These are phyloP conservation scores for Lyophyllum semitale DNA, from an alignment of 768 basidiomycete genomes.

Conservation along the genomic window DNA sequence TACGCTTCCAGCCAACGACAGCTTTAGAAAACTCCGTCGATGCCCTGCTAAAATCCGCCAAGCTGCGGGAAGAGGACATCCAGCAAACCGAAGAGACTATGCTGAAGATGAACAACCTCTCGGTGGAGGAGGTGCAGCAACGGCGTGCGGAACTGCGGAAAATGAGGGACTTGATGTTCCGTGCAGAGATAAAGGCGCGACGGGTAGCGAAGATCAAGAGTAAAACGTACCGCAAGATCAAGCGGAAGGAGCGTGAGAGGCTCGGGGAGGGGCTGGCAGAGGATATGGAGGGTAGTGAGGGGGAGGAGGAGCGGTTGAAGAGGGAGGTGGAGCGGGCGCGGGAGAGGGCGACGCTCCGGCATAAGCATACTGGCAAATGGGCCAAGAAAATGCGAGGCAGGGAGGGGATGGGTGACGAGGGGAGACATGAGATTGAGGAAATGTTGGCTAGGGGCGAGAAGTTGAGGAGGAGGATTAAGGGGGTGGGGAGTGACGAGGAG, in stretches of 20 bases:
- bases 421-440: constrained; percentile 69
- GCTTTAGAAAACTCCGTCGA: constrained; percentile 85
- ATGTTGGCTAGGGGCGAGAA: constrained; percentile 86
- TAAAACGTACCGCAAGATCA: constrained; percentile 86
- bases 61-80: constrained; percentile 83
- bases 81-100: constrained; percentile 68
- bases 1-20: constrained; percentile 65
- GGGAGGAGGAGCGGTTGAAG: constrained; percentile 60
- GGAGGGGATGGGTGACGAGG: constrained; percentile 57
- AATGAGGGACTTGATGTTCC: constrained; percentile 92
- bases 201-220: constrained; percentile 95
- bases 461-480: constrained; percentile 74
- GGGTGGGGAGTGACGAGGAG: constrained; percentile 58
- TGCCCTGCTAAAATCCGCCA: constrained; percentile 75
- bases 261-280: constrained; percentile 49
- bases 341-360: constrained; percentile 87
- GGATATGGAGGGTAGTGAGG: constrained; percentile 49
- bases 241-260: constrained; percentile 75
- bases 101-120: constrained; percentile 78
- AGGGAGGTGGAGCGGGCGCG: constrained; percentile 78
- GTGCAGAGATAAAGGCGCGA: constrained; percentile 88
- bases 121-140: constrained; percentile 81
- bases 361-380: constrained; percentile 90
- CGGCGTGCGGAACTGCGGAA: constrained; percentile 81
- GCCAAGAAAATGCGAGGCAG: constrained; percentile 72